These are phyloP conservation scores for Amanita pallidorosea DNA, from an alignment of 768 basidiomycete genomes.

Conservation along the genomic window DNA sequence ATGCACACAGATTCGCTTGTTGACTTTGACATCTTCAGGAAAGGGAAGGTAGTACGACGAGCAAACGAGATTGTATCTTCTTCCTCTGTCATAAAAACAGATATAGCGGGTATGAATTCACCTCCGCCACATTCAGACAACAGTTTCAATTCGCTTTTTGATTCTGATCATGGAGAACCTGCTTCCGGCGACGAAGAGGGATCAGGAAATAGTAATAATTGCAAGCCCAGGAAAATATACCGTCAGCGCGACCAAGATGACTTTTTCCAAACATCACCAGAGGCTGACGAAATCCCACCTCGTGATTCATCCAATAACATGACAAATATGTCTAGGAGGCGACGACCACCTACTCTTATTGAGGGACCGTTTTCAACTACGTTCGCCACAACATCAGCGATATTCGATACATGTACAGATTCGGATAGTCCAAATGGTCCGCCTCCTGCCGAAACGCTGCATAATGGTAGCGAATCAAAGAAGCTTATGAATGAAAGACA, in stretches of 20 bases:
- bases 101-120: background rate
- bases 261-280: conserved; percentile 4
- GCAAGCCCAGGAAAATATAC: background rate
- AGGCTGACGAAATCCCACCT: background rate
- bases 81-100: too few species aligned
- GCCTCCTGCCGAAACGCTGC: background rate
- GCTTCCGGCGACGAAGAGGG: background rate
- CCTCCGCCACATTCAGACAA: background rate
- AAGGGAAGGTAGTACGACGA: background rate
- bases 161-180: conserved; percentile 1
- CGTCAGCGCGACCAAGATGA: background rate
- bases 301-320: background rate
- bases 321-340: conserved; percentile 6
- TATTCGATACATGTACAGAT: conserved; percentile 1
- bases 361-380: conserved; percentile 21
- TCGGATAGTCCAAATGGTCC: conserved; percentile 7
- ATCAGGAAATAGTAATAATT: background rate
- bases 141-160: conserved; percentile 5
- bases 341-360: conserved; percentile 10
- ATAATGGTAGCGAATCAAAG: background rate
- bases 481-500: background rate
- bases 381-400: conserved; percentile 11
- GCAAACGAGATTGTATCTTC: background rate
- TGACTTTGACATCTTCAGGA: background rate
- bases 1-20: background rate